A percentile compares a stretch with the other conserved stretches of the same genome.
Evolutionary conservation across 2,329 filamentous ascomycete genomes (phyloP).

Genomic region (Polychaeton citri): DNA sequence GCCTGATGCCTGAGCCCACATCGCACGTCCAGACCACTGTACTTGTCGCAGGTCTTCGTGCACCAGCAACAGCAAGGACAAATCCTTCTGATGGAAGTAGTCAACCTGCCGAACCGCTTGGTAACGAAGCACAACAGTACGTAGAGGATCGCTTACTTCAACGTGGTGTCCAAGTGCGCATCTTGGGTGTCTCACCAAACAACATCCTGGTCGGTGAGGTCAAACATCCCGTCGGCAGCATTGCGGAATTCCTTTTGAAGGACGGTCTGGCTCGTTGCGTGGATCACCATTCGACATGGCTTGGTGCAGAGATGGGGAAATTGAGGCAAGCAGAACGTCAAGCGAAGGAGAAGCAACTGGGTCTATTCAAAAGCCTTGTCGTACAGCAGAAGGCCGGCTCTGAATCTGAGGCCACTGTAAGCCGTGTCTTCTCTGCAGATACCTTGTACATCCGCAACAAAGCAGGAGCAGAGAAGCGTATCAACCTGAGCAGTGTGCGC

Average conservation of each 20-base stretch:
- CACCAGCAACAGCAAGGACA: slow-evolving; percentile 77
- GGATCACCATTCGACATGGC: slow-evolving; percentile 87
- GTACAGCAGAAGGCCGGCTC: slow-evolving; percentile 47
- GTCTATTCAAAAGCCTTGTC: slow-evolving; percentile 70
- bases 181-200: slow-evolving; percentile 80
- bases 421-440: slow-evolving; percentile 76
- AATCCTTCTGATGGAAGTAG: slow-evolving; percentile 66
- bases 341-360: slow-evolving; percentile 63
- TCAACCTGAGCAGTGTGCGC: slow-evolving; percentile 84
- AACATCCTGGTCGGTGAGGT: slow-evolving; percentile 81
- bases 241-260: slow-evolving; percentile 79
- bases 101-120: slow-evolving; percentile 76
- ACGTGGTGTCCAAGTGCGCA: slow-evolving; percentile 66
- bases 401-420: slow-evolving; percentile 69
- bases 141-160: slow-evolving; percentile 79
- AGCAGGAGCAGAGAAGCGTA: slow-evolving; percentile 70
- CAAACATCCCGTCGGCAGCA: slow-evolving; percentile 75
- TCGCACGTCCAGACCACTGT: slow-evolving; percentile 84
- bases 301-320: slow-evolving; percentile 75
- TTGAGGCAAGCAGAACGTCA: slow-evolving; percentile 77
- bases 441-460: slow-evolving; percentile 79
- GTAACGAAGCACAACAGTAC: slow-evolving; percentile 77
- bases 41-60: slow-evolving; percentile 75
- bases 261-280: slow-evolving; percentile 85
- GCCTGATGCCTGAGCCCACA: slow-evolving; percentile 65